phyloP scores from a whole-genome alignment of 345 rosid species.

The Dovyalis caffra region DNA sequence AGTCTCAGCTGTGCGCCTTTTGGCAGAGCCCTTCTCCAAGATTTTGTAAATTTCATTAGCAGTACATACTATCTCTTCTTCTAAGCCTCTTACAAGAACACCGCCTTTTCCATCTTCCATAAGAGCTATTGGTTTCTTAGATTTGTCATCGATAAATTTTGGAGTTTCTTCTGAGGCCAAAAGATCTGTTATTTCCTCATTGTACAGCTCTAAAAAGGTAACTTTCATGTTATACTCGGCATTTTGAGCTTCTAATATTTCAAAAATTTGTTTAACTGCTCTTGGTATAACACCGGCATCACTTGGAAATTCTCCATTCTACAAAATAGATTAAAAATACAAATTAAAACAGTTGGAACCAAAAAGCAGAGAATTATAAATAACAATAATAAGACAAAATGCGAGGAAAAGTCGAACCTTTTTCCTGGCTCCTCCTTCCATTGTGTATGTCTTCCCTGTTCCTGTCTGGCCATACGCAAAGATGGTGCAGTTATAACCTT shows the following conservation, averaged over 20 bases:
- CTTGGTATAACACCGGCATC: constrained; percentile 98
- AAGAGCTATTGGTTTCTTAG: constrained; percentile 90
- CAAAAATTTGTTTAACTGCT: constrained; percentile 88
- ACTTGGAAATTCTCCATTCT: constrained; percentile 96
- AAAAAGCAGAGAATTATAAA: constrained; percentile 3
- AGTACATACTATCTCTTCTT: constrained; percentile 92
- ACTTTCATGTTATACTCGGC: constrained; percentile 99
- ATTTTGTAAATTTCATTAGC: constrained; percentile 97
- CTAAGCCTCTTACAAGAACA: constrained; percentile 92
- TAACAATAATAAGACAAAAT: not conserved
- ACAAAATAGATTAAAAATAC: constrained; percentile 15
- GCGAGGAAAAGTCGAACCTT: constrained; percentile 45
- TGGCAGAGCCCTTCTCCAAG: constrained; percentile 94
- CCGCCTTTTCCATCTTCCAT: constrained; percentile 99
- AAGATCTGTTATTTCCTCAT: constrained; percentile 95
- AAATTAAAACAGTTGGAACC: constrained; percentile 17
- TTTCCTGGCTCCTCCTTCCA: constrained; percentile 99
- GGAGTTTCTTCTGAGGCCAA: constrained; percentile 83
- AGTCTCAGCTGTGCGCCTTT: constrained; percentile 98
- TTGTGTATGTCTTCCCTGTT: constrained; percentile 96
- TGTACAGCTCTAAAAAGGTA: constrained; percentile 89
- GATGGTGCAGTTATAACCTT: constrained; percentile 97
- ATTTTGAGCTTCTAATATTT: constrained; percentile 79
- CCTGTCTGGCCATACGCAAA: constrained; percentile 99
- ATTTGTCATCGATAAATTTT: constrained; percentile 81